Percentiles rank a stretch among this genome's conserved stretches.
Evolutionary conservation across 1,139 yeast species (phyloP).

Genomic region (Diutina rugosa): DNA sequence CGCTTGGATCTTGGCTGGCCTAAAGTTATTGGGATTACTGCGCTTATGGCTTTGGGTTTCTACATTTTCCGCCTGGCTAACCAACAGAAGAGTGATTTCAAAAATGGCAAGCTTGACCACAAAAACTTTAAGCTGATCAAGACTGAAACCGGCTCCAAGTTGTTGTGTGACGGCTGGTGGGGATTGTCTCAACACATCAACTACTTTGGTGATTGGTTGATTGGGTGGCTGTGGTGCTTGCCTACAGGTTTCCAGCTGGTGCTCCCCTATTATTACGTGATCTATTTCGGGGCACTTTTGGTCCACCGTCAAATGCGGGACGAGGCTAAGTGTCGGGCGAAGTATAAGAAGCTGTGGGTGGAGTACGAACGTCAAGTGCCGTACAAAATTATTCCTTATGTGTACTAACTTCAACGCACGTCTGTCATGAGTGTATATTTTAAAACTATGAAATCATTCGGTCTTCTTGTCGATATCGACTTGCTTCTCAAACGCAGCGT

Average conservation of each 20-base stretch:
- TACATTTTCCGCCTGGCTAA: constrained; percentile 78
- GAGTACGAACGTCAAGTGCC: constrained; percentile 74
- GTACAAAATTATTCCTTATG: constrained; percentile 78
- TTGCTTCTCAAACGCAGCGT: constrained; percentile 61
- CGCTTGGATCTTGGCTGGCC: constrained; percentile 42
- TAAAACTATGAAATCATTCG: constrained; percentile 19
- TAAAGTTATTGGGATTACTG: constrained; percentile 20
- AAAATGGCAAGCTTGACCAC: constrained; percentile 58
- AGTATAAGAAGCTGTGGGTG: constrained; percentile 80
- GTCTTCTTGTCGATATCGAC: constrained; percentile 51
- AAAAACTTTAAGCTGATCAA: constrained; percentile 45
- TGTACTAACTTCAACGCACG: constrained; percentile 33
- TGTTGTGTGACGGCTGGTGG: constrained; percentile 95
- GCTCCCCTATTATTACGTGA: constrained; percentile 74
- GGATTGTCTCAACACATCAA: constrained; percentile 83
- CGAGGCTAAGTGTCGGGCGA: constrained; percentile 77
- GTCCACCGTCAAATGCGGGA: constrained; percentile 86
- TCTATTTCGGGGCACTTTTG: constrained; percentile 70
- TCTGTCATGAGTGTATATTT: not conserved
- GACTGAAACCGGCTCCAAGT: constrained; percentile 67
- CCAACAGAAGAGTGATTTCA: constrained; percentile 73
- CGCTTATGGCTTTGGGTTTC: constrained; percentile 48
- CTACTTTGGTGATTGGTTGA: constrained; percentile 90
- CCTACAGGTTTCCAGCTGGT: constrained; percentile 79
- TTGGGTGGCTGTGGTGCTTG: constrained; percentile 87